Evolutionary conservation across 768 basidiomycete species (phyloP), one percentile per base, ranked within the genome.

Genomic region (Mycena floridula): DNA sequence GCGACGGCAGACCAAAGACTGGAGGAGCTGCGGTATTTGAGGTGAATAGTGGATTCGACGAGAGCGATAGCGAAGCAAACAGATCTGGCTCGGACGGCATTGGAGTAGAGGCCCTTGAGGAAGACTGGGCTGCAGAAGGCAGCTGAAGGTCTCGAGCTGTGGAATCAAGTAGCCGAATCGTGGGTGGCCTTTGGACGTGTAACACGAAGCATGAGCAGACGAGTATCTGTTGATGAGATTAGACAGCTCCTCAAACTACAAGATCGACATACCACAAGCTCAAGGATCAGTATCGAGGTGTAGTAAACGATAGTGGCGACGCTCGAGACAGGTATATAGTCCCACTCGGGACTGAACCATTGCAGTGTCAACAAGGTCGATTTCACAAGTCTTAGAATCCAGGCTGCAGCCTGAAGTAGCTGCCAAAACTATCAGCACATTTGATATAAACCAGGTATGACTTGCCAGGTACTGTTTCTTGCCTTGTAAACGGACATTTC

Each of bases 1-100:
- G 62, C 1, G 88, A 90, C 4, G 88, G 75, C 6, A 77, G 54
- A 4, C 88, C 88, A 52, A 90, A 90, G 28, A 89, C 64, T 12
- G 82, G 86, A 12, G 25, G 21, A 3, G 24, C 32, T 4, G 38
- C 0, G 45, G 65, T 67, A 36, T 58, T 47, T 11, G 62, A 57
- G 6, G 66, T 51, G 46, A 81, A 61, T 18, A 82, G 64, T 0
- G 85, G 85, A 23, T 79, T 77, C 7, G 78, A 75, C 15, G 85
- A 83, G 26, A 89, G 70, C 0, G 81, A 72, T 25, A 85, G 72
- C 16, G 80, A 59, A 9, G 83, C 73, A 23, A 86, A 62, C 22
- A 80, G 65, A 49, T 86, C 84, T 15, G 54, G 47, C 6, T 46
- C 13, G 13, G 32, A 35, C 7, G 32, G 53, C 25, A 54, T 25